These are phyloP conservation scores for Podila minutissima DNA, from an alignment of 192 early-diverging fungal genomes.

Conservation along the genomic window DNA sequence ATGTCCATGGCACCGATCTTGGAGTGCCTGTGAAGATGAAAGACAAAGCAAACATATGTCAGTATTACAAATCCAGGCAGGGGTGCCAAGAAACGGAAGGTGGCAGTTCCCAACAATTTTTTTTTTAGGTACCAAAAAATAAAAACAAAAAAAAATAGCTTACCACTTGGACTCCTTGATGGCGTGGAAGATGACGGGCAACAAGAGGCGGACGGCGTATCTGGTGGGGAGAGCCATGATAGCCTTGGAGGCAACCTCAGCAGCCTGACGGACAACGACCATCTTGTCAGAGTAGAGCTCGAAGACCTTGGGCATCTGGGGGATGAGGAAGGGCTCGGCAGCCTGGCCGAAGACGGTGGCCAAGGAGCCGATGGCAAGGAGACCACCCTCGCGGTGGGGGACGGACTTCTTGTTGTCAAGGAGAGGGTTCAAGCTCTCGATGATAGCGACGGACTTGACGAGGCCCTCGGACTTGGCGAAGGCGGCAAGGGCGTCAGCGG, in stretches of 20 bases:
- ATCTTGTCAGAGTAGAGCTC: slow-evolving; percentile 69
- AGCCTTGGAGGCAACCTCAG: slow-evolving; percentile 55
- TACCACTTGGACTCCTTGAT: slow-evolving; percentile 55
- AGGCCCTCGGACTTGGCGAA: slow-evolving; percentile 33
- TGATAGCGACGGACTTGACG: slow-evolving; percentile 67
- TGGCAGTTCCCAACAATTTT: slow-evolving; percentile 52
- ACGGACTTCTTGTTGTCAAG: slow-evolving; percentile 77
- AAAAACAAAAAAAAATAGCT: slow-evolving; percentile 29
- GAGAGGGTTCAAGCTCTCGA: slow-evolving; percentile 67
- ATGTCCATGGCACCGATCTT: slow-evolving; percentile 64
- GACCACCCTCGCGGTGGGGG: slow-evolving; percentile 70
- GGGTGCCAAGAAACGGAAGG: not conserved
- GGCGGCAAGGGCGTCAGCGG: slow-evolving; percentile 46
- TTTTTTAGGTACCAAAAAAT: slow-evolving; percentile 23
- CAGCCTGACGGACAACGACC: slow-evolving; percentile 53
- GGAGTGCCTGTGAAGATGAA: slow-evolving; percentile 69
- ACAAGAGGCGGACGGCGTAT: slow-evolving; percentile 53
- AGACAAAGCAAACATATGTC: not conserved
- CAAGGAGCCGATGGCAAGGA: slow-evolving; percentile 67
- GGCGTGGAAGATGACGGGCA: slow-evolving; percentile 68
- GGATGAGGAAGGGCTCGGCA: slow-evolving; percentile 75
- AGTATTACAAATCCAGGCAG: not conserved
- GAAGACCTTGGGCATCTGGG: slow-evolving; percentile 70
- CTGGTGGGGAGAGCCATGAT: slow-evolving; percentile 56
- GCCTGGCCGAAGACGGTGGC: slow-evolving; percentile 63